Evolutionary conservation across 2,329 filamentous ascomycete species (phyloP).

Genomic region (Fusarium foetens): DNA sequence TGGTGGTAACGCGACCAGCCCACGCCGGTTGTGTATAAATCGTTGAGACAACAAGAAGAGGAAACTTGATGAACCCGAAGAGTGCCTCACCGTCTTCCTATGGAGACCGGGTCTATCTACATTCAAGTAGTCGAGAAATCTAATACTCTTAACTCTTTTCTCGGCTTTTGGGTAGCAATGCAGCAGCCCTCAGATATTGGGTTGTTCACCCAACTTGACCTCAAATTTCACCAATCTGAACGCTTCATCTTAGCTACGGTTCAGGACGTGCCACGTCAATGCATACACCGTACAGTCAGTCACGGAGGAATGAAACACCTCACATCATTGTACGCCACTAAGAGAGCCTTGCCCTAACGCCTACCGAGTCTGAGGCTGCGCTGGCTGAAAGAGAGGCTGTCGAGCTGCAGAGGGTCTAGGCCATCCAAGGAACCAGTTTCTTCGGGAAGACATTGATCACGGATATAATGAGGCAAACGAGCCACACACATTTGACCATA

Average conservation of each 20-base stretch:
- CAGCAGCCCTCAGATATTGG: neutral
- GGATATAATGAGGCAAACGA: neutral
- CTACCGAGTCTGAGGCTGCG: conserved; percentile 19
- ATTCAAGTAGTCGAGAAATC: conserved; percentile 11
- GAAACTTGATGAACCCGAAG: neutral
- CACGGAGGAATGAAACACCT: neutral
- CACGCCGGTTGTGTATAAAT: neutral
- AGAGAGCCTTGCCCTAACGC: neutral
- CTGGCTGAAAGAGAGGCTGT: neutral
- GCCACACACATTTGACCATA: neutral
- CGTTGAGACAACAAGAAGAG: neutral
- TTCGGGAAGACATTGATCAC: neutral
- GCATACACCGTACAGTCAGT: neutral
- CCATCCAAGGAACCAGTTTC: neutral
- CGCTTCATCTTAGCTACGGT: conserved; percentile 13
- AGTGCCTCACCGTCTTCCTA: neutral
- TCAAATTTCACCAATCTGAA: neutral
- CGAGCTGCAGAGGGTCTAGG: neutral
- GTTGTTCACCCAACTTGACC: neutral
- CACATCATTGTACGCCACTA: neutral
- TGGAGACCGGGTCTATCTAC: conserved; percentile 2
- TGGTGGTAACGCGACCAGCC: neutral
- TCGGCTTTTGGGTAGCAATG: conserved; percentile 33
- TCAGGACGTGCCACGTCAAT: conserved; percentile 23
- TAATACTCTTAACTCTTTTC: neutral